Percentiles rank a stretch among this genome's conserved stretches.
Evolutionary conservation across 305 asterid genomes (phyloP).

Genomic region (Ilex paraguariensis): DNA sequence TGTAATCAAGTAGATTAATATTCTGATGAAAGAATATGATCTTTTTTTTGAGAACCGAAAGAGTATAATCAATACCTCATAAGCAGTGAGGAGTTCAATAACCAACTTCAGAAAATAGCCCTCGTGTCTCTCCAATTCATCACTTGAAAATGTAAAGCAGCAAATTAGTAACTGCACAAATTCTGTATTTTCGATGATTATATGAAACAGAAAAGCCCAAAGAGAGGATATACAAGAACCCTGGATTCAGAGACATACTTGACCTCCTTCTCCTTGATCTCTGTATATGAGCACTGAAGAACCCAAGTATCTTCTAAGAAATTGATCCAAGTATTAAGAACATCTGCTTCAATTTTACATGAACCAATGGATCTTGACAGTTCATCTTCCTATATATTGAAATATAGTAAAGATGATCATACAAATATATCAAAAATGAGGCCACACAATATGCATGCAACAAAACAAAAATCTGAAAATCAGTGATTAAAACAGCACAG

Average conservation of each 20-base stretch:
- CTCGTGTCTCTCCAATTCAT: slow-evolving; percentile 82
- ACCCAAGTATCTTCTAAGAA: slow-evolving; percentile 96
- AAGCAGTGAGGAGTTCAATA: slow-evolving; percentile 59
- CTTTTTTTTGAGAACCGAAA: not conserved
- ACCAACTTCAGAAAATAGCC: slow-evolving; percentile 71
- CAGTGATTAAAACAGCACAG: not conserved
- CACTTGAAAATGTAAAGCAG: slow-evolving; percentile 42
- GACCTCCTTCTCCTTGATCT: slow-evolving; percentile 64
- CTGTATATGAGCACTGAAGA: slow-evolving; percentile 68
- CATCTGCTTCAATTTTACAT: slow-evolving; percentile 65
- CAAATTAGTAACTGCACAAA: slow-evolving; percentile 20
- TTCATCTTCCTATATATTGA: slow-evolving; percentile 70
- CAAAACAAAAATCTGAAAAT: not conserved
- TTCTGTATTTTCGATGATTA: no score
- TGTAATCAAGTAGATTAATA: not conserved
- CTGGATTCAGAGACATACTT: slow-evolving; percentile 38
- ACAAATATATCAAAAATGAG: no score
- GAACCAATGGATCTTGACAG: slow-evolving; percentile 61
- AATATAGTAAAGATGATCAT: not conserved
- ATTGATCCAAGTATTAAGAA: slow-evolving; percentile 76
- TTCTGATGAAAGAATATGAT: not conserved
- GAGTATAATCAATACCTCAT: slow-evolving; percentile 52
- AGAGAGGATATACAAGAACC: slow-evolving; percentile 12
- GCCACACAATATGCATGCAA: not conserved
- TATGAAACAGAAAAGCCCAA: not conserved